Conservation (phyloP, 2,329 filamentous ascomycete species). For the Cercospora zeina region DNA sequence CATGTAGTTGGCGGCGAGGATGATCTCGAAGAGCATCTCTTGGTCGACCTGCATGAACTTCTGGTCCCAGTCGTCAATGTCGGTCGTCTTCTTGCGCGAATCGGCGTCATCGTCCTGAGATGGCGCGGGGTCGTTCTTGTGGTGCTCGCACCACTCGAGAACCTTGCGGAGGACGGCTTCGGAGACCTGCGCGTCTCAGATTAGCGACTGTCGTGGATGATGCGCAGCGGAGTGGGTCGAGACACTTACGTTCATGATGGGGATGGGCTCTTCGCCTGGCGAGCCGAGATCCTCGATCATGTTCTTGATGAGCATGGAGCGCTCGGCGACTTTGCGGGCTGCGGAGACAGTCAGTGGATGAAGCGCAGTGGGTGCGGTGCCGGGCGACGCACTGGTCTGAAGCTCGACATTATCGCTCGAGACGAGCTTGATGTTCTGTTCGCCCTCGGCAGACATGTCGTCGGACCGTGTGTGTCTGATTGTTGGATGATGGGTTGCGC, state of each 20-base stretch:
- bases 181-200: constrained; percentile 61
- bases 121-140: constrained; percentile 83
- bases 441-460: constrained; percentile 40
- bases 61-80: constrained; percentile 99
- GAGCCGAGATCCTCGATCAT: constrained; percentile 90
- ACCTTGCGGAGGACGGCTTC: constrained; percentile 93
- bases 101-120: constrained; percentile 87
- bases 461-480: constrained; percentile 20
- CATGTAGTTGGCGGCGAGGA: constrained; percentile 95
- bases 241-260: constrained; percentile 69
- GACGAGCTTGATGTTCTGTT: constrained; percentile 46
- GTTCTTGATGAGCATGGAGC: constrained; percentile 95
- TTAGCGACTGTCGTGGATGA: constrained; percentile 35
- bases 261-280: constrained; percentile 67
- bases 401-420: constrained; percentile 51
- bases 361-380: constrained; percentile 9
- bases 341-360: constrained; percentile 25
- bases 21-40: constrained; percentile 99
- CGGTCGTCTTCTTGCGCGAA: constrained; percentile 94
- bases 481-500: constrained; percentile 15
- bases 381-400: constrained; percentile 41
- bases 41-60: constrained; percentile 99
- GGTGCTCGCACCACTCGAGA: constrained; percentile 96
- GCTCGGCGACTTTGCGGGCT: constrained; percentile 82
- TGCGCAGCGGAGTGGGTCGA: not conserved